Percentiles rank a stretch among this genome's conserved stretches.
Evolutionary conservation across 495 filamentous ascomycete species (phyloP).

Genomic region (Emericellopsis terricola): DNA sequence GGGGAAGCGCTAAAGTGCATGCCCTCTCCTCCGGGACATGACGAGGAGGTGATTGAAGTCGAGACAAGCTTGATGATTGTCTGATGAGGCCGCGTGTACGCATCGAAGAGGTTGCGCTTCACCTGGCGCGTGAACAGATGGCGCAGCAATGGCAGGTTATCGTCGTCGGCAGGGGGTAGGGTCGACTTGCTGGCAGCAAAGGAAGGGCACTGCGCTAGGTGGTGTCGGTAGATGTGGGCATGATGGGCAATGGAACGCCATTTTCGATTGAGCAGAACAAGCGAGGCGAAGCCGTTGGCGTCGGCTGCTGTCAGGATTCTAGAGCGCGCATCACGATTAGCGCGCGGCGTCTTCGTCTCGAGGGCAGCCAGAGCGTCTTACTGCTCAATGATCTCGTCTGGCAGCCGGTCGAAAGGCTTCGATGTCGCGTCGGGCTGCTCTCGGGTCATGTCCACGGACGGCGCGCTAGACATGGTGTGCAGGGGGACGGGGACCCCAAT

Average conservation of each 20-base stretch:
- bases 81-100: constrained; percentile 49
- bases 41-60: constrained; percentile 65
- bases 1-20: constrained; percentile 70
- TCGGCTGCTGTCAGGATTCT: constrained; percentile 64
- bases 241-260: constrained; percentile 62
- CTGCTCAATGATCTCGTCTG: constrained; percentile 33
- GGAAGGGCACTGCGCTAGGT: constrained; percentile 54
- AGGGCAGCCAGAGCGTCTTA: constrained; percentile 14
- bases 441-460: no score
- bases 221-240: constrained; percentile 53
- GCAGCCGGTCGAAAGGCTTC: constrained; percentile 18
- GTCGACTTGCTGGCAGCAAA: constrained; percentile 35
- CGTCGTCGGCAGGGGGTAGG: constrained; percentile 24
- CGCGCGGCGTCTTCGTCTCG: no score
- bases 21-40: constrained; percentile 67
- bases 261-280: constrained; percentile 61
- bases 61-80: constrained; percentile 66
- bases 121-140: constrained; percentile 50
- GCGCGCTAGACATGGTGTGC: no score
- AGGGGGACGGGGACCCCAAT: no score
- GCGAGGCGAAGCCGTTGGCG: constrained; percentile 64
- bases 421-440: not conserved
- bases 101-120: constrained; percentile 65
- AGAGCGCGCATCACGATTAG: constrained; percentile 5
- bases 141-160: constrained; percentile 41